Conservation (phyloP, 768 basidiomycete species). For the Suillus discolor region DNA sequence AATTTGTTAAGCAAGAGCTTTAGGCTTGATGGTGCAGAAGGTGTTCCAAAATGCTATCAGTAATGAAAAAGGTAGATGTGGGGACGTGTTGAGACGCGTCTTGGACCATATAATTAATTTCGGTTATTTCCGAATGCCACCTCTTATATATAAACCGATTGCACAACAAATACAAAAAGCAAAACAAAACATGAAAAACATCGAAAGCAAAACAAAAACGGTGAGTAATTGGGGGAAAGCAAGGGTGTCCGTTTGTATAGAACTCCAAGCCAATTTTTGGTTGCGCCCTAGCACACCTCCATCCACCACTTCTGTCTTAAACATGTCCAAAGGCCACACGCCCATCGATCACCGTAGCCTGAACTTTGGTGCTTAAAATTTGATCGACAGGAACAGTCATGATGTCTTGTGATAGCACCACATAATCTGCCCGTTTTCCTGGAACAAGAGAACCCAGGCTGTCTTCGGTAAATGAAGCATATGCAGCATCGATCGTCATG, state of each 20-base stretch:
- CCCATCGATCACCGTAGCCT: slow-evolving; percentile 85
- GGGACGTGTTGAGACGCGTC: not conserved
- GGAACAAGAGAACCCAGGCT: slow-evolving; percentile 72
- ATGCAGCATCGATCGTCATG: slow-evolving; percentile 87
- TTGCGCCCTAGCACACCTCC: not conserved
- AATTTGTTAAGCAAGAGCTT: not conserved
- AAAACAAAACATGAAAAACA: not conserved
- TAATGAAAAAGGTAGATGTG: not conserved
- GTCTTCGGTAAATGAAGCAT: slow-evolving; percentile 80
- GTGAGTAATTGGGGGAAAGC: not conserved
- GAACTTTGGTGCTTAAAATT: slow-evolving; percentile 69
- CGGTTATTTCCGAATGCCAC: not conserved
- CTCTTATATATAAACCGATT: too few species aligned
- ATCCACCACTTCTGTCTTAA: slow-evolving; percentile 15
- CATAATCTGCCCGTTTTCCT: slow-evolving; percentile 85
- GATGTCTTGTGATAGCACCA: slow-evolving; percentile 82
- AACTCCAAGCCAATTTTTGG: not conserved
- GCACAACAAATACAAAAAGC: too few species aligned
- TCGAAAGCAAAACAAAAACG: not conserved
- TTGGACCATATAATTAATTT: not conserved
- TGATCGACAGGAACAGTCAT: slow-evolving; percentile 61
- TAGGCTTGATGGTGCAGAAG: not conserved
- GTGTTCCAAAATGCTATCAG: not conserved
- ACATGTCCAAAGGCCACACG: slow-evolving; percentile 45
- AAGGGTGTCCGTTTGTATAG: not conserved